Evolutionary conservation across 805 yeast species (phyloP).

Genomic region (Pichia cabralensis): DNA sequence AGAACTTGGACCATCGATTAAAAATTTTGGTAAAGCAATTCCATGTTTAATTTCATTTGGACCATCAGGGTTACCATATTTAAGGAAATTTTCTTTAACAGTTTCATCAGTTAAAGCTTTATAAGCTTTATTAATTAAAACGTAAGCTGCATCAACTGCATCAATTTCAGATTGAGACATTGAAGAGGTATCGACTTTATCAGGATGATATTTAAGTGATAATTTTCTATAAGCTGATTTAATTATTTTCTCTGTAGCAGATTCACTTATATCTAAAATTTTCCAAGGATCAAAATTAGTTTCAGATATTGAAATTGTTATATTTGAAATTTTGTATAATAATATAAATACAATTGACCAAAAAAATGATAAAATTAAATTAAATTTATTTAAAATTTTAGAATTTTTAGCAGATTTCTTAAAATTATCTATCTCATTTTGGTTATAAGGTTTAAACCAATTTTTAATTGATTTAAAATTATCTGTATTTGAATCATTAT

Average conservation of each 20-base stretch:
- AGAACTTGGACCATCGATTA: conserved; percentile 75
- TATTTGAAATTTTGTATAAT: conserved; percentile 31
- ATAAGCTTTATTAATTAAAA: conserved; percentile 82
- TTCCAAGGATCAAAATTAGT: conserved; percentile 80
- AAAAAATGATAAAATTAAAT: conserved; percentile 34
- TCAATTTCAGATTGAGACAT: conserved; percentile 45
- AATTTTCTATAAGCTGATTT: conserved; percentile 78
- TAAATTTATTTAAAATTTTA: conserved; percentile 27
- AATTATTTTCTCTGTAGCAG: conserved; percentile 66
- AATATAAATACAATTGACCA: conserved; percentile 49
- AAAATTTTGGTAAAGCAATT: conserved; percentile 86
- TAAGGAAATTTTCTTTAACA: conserved; percentile 69
- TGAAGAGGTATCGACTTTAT: conserved; percentile 61
- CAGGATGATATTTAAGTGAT: conserved; percentile 88
- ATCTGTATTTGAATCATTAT: conserved; percentile 1
- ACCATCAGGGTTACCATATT: conserved; percentile 97
- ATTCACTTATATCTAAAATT: conserved; percentile 60
- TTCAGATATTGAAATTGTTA: conserved; percentile 34
- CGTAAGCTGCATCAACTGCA: conserved; percentile 65
- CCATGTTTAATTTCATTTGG: conserved; percentile 87
- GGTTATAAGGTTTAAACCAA: conserved; percentile 29
- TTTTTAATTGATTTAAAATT: conserved; percentile 14
- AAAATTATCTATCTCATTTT: conserved; percentile 22
- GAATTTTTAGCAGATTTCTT: conserved; percentile 18
- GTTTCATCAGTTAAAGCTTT: conserved; percentile 88